Evolutionary conservation across 768 basidiomycete genomes (phyloP).

Genomic region (Phylloporus rhodoxanthus): DNA sequence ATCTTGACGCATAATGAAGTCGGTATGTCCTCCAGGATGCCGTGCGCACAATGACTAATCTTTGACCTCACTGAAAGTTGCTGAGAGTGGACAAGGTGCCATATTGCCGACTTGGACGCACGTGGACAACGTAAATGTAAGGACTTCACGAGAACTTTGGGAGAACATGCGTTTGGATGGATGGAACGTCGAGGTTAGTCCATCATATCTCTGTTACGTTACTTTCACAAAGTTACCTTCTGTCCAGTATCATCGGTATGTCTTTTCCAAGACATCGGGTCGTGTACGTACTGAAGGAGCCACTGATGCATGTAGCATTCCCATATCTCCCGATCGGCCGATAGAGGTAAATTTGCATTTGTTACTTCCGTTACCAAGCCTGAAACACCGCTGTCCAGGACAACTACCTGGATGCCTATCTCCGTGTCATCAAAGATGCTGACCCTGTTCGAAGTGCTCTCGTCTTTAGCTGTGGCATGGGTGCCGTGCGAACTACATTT

Average conservation of each 20-base stretch:
- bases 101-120: slow-evolving; percentile 93
- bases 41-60: slow-evolving; percentile 2
- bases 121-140: slow-evolving; percentile 77
- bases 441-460: slow-evolving; percentile 79
- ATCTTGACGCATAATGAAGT: slow-evolving; percentile 93
- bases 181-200: slow-evolving; percentile 80
- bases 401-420: slow-evolving; percentile 93
- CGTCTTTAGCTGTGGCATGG: slow-evolving; percentile 96
- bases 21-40: slow-evolving; percentile 38
- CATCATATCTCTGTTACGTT: background rate
- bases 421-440: slow-evolving; percentile 69
- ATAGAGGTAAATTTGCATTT: slow-evolving; percentile 58
- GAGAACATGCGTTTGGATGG: slow-evolving; percentile 70
- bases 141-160: slow-evolving; percentile 85
- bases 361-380: background rate
- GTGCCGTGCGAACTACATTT: slow-evolving; percentile 92
- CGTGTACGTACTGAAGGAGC: slow-evolving; percentile 11
- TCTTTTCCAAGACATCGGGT: slow-evolving; percentile 4
- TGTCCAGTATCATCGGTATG: slow-evolving; percentile 70
- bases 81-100: slow-evolving; percentile 65
- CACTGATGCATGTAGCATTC: slow-evolving; percentile 51
- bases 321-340: slow-evolving; percentile 88
- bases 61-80: slow-evolving; percentile 27
- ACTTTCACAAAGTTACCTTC: slow-evolving; percentile 6
- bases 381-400: slow-evolving; percentile 43